These are phyloP conservation scores for Chloranthus sessilifolius DNA, from an alignment of 164 flowering plant species.

Conservation along the genomic window DNA sequence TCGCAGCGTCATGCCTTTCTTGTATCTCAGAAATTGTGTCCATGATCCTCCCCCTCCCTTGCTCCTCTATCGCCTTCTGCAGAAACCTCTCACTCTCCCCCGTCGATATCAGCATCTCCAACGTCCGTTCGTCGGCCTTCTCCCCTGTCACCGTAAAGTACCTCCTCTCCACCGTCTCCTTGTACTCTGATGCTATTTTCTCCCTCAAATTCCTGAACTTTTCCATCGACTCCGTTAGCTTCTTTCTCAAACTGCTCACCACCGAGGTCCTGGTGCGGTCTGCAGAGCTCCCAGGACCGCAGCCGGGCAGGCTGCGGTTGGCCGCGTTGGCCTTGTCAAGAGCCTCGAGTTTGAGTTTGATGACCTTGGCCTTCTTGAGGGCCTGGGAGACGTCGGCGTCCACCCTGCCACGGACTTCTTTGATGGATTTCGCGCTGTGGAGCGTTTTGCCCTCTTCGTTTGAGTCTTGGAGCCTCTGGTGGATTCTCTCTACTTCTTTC, in stretches of 20 bases:
- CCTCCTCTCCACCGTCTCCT: slow-evolving; percentile 24
- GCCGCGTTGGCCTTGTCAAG: slow-evolving; percentile 33
- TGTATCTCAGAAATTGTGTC: slow-evolving; percentile 32
- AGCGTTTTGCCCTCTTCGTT: slow-evolving; percentile 32
- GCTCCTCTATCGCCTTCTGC: slow-evolving; percentile 25
- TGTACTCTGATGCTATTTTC: slow-evolving; percentile 19
- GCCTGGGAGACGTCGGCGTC: slow-evolving; percentile 23
- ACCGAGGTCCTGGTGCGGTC: slow-evolving; percentile 33
- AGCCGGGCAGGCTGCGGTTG: slow-evolving; percentile 25
- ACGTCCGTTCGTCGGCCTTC: slow-evolving; percentile 20
- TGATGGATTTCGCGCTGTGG: slow-evolving; percentile 32
- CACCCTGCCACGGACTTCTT: slow-evolving; percentile 25
- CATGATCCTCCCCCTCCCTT: slow-evolving; percentile 27
- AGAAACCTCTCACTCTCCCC: slow-evolving; percentile 31
- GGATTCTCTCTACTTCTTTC: slow-evolving; percentile 23
- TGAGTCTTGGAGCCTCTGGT: slow-evolving; percentile 18
- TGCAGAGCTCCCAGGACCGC: slow-evolving; percentile 32
- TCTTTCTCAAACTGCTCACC: slow-evolving; percentile 23
- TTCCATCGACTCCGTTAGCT: slow-evolving; percentile 25
- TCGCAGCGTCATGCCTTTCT: slow-evolving; percentile 34
- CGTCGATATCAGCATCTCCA: slow-evolving; percentile 22
- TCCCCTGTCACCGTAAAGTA: slow-evolving; percentile 31
- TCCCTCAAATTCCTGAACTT: slow-evolving; percentile 19
- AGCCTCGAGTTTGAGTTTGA: slow-evolving; percentile 29
- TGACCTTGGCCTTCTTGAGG: slow-evolving; percentile 25